phyloP scores from a whole-genome alignment of 306 rosid species.

The Ormosia semicastrata region DNA sequence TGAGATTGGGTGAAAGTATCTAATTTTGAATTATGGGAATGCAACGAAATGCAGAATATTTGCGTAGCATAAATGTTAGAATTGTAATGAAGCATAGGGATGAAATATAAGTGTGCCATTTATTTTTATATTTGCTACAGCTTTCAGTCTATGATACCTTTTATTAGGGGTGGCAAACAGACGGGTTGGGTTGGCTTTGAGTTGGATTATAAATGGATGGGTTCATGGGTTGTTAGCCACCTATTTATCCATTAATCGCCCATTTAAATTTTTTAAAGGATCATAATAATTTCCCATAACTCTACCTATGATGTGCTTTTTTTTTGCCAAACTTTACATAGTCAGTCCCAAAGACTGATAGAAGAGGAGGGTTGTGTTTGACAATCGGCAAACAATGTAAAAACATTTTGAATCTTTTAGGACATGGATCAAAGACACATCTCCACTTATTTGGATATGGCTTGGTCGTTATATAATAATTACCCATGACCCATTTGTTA shows the following conservation, averaged over 20 bases:
- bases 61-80: neutral
- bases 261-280: neutral
- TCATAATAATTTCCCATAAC: neutral
- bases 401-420: neutral
- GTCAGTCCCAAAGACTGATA: neutral
- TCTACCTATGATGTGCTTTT: neutral
- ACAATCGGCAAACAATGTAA: neutral
- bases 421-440: neutral
- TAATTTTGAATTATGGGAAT: neutral
- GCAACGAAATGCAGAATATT: neutral
- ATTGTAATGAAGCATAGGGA: neutral
- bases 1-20: neutral
- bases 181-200: neutral
- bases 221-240: neutral
- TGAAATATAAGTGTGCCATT: neutral
- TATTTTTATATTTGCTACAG: neutral
- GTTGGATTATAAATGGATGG: neutral
- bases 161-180: neutral
- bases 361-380: neutral
- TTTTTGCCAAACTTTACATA: neutral
- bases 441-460: neutral
- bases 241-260: neutral
- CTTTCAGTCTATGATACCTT: neutral
- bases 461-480: neutral
- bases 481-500: neutral